A percentile compares a stretch with the other conserved stretches of the same genome.
Conservation (phyloP, 2,329 filamentous ascomycete species). For the Parafenestella ontariensis region DNA sequence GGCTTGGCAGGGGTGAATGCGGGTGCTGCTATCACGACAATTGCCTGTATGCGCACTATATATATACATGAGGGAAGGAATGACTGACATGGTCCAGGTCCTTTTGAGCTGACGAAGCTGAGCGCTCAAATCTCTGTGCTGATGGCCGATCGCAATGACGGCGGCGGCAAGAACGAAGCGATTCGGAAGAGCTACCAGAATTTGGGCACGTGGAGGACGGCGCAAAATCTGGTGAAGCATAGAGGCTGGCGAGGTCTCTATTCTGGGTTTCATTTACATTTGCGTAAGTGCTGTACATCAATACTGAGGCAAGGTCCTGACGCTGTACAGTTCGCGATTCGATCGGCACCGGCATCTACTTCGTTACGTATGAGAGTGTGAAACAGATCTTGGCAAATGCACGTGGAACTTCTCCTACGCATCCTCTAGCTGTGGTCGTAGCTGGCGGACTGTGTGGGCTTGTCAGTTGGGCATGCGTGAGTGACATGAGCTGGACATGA, state of each 20-base stretch:
- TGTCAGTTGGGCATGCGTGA: constrained; percentile 81
- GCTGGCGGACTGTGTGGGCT: constrained; percentile 84
- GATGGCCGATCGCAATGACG: constrained; percentile 68
- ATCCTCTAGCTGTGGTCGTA: constrained; percentile 77
- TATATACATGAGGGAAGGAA: neutral
- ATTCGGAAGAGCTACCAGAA: constrained; percentile 71
- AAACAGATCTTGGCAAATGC: constrained; percentile 83
- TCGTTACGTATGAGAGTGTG: constrained; percentile 86
- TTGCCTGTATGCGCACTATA: constrained; percentile 66
- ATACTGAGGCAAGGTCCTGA: constrained; percentile 16
- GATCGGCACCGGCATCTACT: constrained; percentile 83
- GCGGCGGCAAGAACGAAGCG: constrained; percentile 44
- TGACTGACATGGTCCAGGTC: constrained; percentile 57
- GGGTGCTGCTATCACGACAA: constrained; percentile 78
- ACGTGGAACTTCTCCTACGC: constrained; percentile 75
- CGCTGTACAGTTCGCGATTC: constrained; percentile 74
- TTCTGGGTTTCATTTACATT: constrained; percentile 79
- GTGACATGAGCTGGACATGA: constrained; percentile 36
- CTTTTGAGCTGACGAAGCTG: constrained; percentile 89
- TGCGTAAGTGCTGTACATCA: constrained; percentile 62
- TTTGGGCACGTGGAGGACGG: constrained; percentile 77
- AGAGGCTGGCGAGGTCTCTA: constrained; percentile 77
- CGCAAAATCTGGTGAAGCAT: constrained; percentile 77
- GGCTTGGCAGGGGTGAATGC: constrained; percentile 79
- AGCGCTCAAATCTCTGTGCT: constrained; percentile 85